Percentiles rank a stretch among this genome's conserved stretches.
phyloP scores from a whole-genome alignment of 2,329 filamentous ascomycete genomes.

The Trichophyton verrucosum region DNA sequence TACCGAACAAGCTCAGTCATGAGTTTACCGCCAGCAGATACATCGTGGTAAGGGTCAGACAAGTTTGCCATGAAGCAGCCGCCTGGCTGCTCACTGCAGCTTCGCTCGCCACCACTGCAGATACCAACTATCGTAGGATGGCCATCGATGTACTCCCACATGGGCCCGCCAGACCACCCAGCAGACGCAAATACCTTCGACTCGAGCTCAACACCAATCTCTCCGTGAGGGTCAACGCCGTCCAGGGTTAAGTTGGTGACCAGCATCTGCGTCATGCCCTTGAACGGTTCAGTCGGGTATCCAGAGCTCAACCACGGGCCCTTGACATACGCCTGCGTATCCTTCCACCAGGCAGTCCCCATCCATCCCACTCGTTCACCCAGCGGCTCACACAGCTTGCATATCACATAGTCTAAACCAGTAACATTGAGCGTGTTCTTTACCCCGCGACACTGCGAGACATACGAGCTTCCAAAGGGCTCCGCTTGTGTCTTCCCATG shows the following conservation, averaged over 20 bases:
- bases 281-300: slow-evolving; percentile 15
- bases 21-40: slow-evolving; percentile 17
- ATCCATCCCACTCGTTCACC: slow-evolving; percentile 17
- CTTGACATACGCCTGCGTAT: slow-evolving; percentile 10
- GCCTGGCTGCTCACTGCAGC: slow-evolving; percentile 15
- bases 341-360: slow-evolving; percentile 16
- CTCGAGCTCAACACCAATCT: slow-evolving; percentile 16
- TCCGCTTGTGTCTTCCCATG: slow-evolving; percentile 11
- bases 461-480: slow-evolving; percentile 15
- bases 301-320: slow-evolving; percentile 15
- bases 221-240: slow-evolving; percentile 14
- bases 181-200: slow-evolving; percentile 14
- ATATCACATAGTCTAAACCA: slow-evolving; percentile 17
- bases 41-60: slow-evolving; percentile 15
- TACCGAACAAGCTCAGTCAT: slow-evolving; percentile 16
- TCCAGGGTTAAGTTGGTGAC: slow-evolving; percentile 15
- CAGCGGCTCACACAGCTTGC: slow-evolving; percentile 16
- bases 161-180: slow-evolving; percentile 17
- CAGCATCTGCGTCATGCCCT: slow-evolving; percentile 15
- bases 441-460: slow-evolving; percentile 16
- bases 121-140: slow-evolving; percentile 16
- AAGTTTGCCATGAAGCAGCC: slow-evolving; percentile 13
- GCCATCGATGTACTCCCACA: slow-evolving; percentile 17
- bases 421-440: slow-evolving; percentile 18
- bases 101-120: slow-evolving; percentile 16